Evolutionary conservation across 129 eudicot genomes (phyloP).

Genomic region (Ambrosia artemisiifolia): DNA sequence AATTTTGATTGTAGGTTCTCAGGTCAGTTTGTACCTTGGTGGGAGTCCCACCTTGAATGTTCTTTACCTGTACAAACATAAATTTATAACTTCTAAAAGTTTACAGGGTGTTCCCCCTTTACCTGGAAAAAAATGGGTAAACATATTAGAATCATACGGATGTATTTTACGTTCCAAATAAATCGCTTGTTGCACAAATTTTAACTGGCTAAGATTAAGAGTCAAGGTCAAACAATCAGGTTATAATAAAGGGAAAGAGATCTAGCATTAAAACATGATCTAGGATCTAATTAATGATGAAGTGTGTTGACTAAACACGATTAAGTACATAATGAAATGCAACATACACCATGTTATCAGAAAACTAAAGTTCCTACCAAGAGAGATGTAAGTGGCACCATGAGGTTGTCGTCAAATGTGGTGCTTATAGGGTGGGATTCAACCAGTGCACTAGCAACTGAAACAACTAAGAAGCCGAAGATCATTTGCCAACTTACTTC

Average conservation of each 20-base stretch:
- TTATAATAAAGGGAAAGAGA: not conserved
- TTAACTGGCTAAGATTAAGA: not conserved
- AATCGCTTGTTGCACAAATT: not conserved
- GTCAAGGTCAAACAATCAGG: not conserved
- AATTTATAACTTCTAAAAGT: not conserved
- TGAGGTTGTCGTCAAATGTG: constrained; percentile 78
- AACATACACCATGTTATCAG: constrained; percentile 12
- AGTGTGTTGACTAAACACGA: not conserved
- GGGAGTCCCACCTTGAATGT: constrained; percentile 11
- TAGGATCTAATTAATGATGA: not conserved
- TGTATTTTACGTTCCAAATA: too few species aligned
- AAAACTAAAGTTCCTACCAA: constrained; percentile 60
- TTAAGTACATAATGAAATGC: not conserved
- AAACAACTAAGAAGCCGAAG: constrained; percentile 57
- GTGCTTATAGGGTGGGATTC: constrained; percentile 94
- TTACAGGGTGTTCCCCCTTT: too few species aligned
- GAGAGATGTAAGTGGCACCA: constrained; percentile 71
- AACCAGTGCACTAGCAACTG: constrained; percentile 56
- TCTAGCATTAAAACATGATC: not conserved
- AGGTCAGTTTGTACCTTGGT: not conserved
- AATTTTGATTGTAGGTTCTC: not conserved
- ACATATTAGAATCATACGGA: too few species aligned
- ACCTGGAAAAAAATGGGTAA: too few species aligned
- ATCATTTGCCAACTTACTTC: constrained; percentile 66
- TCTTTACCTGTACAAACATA: not conserved